Base-by-base conservation (phyloP, 805 yeast genomes). In the Starmera dryadoides region DNA sequence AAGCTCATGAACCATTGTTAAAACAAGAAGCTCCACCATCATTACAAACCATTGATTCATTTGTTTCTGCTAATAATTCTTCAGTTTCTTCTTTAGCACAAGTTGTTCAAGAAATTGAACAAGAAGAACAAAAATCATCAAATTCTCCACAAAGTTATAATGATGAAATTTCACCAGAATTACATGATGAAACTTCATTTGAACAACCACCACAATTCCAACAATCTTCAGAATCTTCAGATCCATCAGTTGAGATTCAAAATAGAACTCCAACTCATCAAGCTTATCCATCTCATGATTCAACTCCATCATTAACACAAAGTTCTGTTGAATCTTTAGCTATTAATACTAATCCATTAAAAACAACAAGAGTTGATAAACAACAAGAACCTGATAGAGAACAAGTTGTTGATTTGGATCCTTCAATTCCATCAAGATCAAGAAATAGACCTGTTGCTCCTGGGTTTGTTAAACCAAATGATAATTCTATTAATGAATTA, bases 391-490 rank as follows among this genome's bases (percentile, higher is more conserved):
- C 42, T 11, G 54, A 48, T 12, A 43, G 47, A 34, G 26, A 40
- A 18, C 20, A 29, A 7, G 33, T 45, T 5, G 46, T 48, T 6
- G 26, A 40, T 7, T 29, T 50, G 3, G 47, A 45, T 26, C 48
- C 46, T 9, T 36, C 53, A 2, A 49, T 55, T 33, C 59, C 59
- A 12, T 50, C 59, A 12, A 49, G 59, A 42, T 53, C 59, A 1
- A 50, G 52, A 37, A 40, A 42, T 7, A 53, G 59, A 49, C 59
- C 59, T n/a, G 34, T 48, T 4, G 46, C 52, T 19, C 22, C 41
- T 4, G 34, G 38, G 34, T 45, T 43, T 2, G 18, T 39, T 10
- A 37, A 32, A 12, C 15, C 40, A 4, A 38, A 38, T 30, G 25
- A 28, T 6, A 21, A 36, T 6, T 25, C 29, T n/a, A 22, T 21